Base-by-base conservation (phyloP, 768 basidiomycete genomes). In the Clavaria fumosa region DNA sequence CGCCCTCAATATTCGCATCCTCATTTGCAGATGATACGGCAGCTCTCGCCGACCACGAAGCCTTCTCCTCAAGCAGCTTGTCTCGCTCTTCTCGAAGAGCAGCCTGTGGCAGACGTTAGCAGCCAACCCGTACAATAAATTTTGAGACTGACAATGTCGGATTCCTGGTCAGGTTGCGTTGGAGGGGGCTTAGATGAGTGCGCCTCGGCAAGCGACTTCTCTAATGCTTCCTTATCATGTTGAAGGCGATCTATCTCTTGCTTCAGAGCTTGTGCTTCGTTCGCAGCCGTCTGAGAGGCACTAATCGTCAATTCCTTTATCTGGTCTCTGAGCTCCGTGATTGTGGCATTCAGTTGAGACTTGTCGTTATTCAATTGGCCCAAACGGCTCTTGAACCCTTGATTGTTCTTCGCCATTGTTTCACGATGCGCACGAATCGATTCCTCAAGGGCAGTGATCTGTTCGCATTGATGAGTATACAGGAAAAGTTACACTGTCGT, bases 31-130 rank as follows among this genome's bases (percentile, higher is more conserved):
- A 41, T 1, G 57, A 21, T n/a, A 55, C 39, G 23, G 42, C 50
- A 38, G 53, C 44, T 37, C 53, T 59, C 35, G 31, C 50, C 19
- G 49, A 47, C 66, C 52, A 66, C 15, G 56, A 54, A 39, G 66
- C 65, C 49, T 74, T 79, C 49, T 79, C 78, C 0, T 62, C 64
- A 19, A 77, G 57, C 12, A 84, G 55, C 35, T 59, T 63, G 47
- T 81, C 78, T 35, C 72, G 63, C 53, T 86, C 75, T 31, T 66
- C 62, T 38, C 55, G 62, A 19, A 83, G 52, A 32, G 62, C 45
- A 36, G 66, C 58, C 78, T 41, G 34, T 43, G 30, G 31, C 6
- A 33, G 11, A 33, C 2, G 15, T 10, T 5, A 4, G 31, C 19
- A 24, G n/a, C n/a, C n/a, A n/a, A n/a, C n/a, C n/a, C n/a, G n/a